Evolutionary conservation across 805 yeast species (phyloP).

Genomic region (Candida arabinofermentans): DNA sequence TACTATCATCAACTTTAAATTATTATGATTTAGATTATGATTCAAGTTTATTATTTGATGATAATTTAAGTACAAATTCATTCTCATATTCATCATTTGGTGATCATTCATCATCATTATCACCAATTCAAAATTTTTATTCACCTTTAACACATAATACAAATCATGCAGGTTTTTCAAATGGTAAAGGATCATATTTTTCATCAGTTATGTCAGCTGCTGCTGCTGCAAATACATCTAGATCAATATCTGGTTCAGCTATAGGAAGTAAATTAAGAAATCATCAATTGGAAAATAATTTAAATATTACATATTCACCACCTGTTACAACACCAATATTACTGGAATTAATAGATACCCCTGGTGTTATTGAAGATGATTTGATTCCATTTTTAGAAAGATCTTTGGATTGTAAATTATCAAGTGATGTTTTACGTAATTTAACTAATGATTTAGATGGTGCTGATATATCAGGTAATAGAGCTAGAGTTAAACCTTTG

Average conservation of each 20-base stretch:
- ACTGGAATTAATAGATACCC: conserved; percentile 71
- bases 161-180: neutral
- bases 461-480: conserved; percentile 6
- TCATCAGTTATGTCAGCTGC: conserved; percentile 10
- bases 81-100: conserved; percentile 9
- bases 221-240: conserved; percentile 8
- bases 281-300: neutral
- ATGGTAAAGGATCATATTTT: conserved; percentile 6
- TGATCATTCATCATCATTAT: conserved; percentile 9
- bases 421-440: conserved; percentile 54
- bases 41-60: conserved; percentile 16
- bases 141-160: conserved; percentile 6
- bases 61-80: conserved; percentile 8
- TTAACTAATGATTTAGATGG: conserved; percentile 44
- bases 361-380: conserved; percentile 61
- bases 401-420: conserved; percentile 59
- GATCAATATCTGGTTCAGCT: conserved; percentile 1
- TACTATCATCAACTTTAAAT: conserved; percentile 17
- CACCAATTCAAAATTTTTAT: conserved; percentile 1
- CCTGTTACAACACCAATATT: conserved; percentile 58
- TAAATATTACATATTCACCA: conserved; percentile 32
- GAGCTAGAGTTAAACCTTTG: conserved; percentile 52
- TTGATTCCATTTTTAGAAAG: conserved; percentile 75
- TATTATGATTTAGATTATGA: conserved; percentile 29
- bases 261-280: conserved; percentile 1